Conservation (phyloP, 495 filamentous ascomycete genomes). For the Podospora tetraspora region DNA sequence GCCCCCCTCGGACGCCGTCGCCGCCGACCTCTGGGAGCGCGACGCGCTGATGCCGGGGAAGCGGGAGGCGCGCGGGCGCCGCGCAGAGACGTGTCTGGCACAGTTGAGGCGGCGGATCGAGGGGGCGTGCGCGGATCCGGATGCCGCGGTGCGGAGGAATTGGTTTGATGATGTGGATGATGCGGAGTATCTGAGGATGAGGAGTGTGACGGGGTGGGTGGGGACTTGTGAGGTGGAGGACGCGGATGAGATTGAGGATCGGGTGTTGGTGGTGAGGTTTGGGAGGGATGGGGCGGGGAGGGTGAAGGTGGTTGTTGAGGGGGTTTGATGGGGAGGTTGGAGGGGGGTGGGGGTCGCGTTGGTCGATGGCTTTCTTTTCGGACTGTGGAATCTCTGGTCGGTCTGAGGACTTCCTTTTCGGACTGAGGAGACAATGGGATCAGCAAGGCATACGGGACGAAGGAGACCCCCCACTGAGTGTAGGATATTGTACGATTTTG, state of each 20-base stretch:
- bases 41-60: slow-evolving; percentile 16
- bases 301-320: not conserved
- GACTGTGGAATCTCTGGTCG: too few relatives aligned
- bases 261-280: not conserved
- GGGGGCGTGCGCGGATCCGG: slow-evolving; percentile 8
- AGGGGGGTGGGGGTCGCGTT: not conserved
- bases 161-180: not conserved
- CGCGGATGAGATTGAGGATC: not conserved
- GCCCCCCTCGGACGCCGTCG: not conserved
- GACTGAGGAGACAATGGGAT: not conserved
- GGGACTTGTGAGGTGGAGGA: not conserved
- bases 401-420: too few relatives aligned
- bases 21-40: slow-evolving; percentile 12
- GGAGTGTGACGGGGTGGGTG: not conserved
- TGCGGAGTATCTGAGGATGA: not conserved
- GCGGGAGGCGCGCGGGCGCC: slow-evolving; percentile 7
- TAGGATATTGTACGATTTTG: not conserved
- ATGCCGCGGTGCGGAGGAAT: slow-evolving; percentile 3
- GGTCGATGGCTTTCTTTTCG: not conserved
- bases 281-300: not conserved
- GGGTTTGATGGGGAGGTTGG: not conserved
- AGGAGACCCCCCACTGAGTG: not conserved
- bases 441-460: not conserved
- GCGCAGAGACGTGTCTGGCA: slow-evolving; percentile 7
- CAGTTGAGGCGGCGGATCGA: slow-evolving; percentile 18